Evolutionary conservation across 345 rosid species (phyloP), one percentile per base, ranked within the genome.

Genomic region (Sonneratia alba): DNA sequence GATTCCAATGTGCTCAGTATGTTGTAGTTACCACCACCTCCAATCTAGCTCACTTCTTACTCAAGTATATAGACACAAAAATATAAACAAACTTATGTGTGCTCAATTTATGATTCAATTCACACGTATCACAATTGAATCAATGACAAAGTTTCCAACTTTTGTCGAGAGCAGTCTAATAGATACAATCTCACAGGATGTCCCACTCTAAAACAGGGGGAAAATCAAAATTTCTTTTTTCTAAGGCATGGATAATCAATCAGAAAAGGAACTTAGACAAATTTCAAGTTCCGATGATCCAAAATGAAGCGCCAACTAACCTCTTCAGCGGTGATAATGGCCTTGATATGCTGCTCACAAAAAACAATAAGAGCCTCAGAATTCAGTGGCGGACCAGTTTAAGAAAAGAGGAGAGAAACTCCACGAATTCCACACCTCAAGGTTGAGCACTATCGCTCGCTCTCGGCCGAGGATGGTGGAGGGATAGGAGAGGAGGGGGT

Each of bases 381-480:
- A 74, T 72, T 19, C 40, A 24, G 70, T 12, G 47, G 16, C 21
- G 59, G 47, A 38, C 36, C 24, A 49, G 38, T 3, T 38, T 45
- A 36, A 11, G 42, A 63, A 7, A 59, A 22, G 18, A 66, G 22
- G 36, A 42, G 36, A 11, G 3, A 1, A 48, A 42, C 48, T 40
- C 0, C 7, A 3, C 32, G 15, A 36, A 27, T 7, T 49, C 0
- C 51, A 0, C 0, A 90, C 99, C 98, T 95, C 99, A 75, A 95
- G 82, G 79, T 95, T 95, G 68, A 95, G 82, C 12, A 95, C 99
- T 72, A 95, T 89, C 79, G 99, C 99, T 45, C 88, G 71, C 76
- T 95, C 99, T n/a, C 99, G 86, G 49, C 97, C 99, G n/a, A 95
- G 96, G 77, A 95, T 92, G 64, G 99, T 83, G 27, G 99, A 92